Evolutionary conservation across 2,329 filamentous ascomycete species (phyloP).

Genomic region (Arthrobotrys sinensis): DNA sequence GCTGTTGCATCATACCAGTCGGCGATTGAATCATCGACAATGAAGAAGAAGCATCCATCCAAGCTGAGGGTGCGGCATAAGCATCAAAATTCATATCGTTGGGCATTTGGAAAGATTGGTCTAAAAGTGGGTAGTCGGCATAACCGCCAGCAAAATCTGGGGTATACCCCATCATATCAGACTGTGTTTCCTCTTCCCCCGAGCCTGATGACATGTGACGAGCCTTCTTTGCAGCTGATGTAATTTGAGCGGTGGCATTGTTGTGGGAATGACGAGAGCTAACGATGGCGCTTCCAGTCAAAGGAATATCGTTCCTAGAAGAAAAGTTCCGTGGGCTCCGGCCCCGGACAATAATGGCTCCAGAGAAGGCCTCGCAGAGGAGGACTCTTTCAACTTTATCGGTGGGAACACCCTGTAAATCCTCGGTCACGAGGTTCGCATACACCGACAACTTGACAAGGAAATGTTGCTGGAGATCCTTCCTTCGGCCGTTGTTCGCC

Average conservation of each 20-base stretch:
- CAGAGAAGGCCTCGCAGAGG: constrained; percentile 86
- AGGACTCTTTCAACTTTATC: constrained; percentile 74
- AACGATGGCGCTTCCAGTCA: constrained; percentile 73
- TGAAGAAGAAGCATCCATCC: constrained; percentile 44
- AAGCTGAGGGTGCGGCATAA: constrained; percentile 30
- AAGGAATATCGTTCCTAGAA: constrained; percentile 89
- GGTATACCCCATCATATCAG: constrained; percentile 41
- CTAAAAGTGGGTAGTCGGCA: constrained; percentile 41
- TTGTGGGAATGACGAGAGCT: constrained; percentile 58
- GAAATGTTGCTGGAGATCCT: constrained; percentile 97
- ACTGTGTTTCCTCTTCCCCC: constrained; percentile 36
- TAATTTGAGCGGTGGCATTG: constrained; percentile 47
- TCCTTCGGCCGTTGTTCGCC: constrained; percentile 93
- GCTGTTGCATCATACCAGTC: constrained; percentile 40
- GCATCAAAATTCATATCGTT: constrained; percentile 46
- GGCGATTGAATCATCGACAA: constrained; percentile 40
- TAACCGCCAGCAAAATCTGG: constrained; percentile 42
- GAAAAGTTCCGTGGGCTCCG: constrained; percentile 96
- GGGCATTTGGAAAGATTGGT: constrained; percentile 25
- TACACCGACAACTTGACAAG: constrained; percentile 88
- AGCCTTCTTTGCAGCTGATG: constrained; percentile 54
- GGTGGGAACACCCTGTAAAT: constrained; percentile 76
- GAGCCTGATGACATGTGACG: constrained; percentile 57
- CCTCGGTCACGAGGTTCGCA: constrained; percentile 74
- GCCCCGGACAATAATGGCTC: constrained; percentile 92